phyloP scores from a whole-genome alignment of 2,329 filamentous ascomycete genomes.

The Hypoxylon rubiginosum region DNA sequence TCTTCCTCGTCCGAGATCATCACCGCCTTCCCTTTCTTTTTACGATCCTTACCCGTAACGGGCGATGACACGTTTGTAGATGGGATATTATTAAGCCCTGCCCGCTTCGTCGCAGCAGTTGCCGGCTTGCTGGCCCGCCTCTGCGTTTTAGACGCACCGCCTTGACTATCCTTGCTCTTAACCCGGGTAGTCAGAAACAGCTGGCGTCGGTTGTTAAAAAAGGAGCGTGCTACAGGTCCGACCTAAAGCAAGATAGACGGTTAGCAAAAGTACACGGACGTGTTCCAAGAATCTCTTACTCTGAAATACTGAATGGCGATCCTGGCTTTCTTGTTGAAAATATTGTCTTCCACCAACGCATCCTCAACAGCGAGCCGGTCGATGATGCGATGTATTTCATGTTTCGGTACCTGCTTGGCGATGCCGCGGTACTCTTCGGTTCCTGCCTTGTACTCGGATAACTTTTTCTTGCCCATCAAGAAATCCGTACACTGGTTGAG shows the following conservation, averaged over 20 bases:
- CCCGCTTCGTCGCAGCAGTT: constrained; percentile 49
- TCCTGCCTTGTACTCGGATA: constrained; percentile 62
- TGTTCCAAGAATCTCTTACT: constrained; percentile 58
- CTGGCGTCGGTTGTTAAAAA: constrained; percentile 60
- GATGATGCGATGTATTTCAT: constrained; percentile 87
- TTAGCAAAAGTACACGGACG: constrained; percentile 39
- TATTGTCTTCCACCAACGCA: constrained; percentile 78
- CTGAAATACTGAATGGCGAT: constrained; percentile 82
- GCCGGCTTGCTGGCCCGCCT: constrained; percentile 55
- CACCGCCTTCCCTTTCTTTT: constrained; percentile 54
- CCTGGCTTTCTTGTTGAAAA: constrained; percentile 69
- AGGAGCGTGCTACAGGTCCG: constrained; percentile 58
- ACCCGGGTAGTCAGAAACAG: constrained; percentile 58
- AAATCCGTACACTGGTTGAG: constrained; percentile 87
- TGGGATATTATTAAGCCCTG: constrained; percentile 47
- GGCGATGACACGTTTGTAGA: constrained; percentile 69
- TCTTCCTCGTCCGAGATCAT: constrained; percentile 54
- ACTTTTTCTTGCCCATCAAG: constrained; percentile 77
- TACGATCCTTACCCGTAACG: constrained; percentile 54
- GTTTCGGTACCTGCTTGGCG: constrained; percentile 77
- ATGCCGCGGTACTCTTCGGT: constrained; percentile 75
- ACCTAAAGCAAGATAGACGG: constrained; percentile 52
- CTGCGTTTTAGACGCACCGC: constrained; percentile 51
- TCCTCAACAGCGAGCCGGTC: constrained; percentile 80
- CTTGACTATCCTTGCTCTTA: constrained; percentile 54